These are phyloP conservation scores for Laguncularia racemosa DNA, from an alignment of 345 rosid genomes.

Conservation along the genomic window DNA sequence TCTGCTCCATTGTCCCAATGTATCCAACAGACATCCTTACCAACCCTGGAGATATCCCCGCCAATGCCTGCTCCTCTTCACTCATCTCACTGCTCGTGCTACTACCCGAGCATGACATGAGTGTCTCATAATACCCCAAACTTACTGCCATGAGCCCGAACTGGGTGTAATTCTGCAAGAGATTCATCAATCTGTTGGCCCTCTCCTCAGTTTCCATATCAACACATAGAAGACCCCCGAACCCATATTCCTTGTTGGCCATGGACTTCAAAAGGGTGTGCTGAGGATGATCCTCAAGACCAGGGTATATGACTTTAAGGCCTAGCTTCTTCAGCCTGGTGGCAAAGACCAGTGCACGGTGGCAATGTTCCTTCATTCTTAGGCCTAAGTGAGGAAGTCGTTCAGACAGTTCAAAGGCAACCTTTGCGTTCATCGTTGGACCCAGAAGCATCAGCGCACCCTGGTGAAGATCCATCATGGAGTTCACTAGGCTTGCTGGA, in stretches of 20 bases:
- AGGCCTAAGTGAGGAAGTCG: conserved; percentile 80
- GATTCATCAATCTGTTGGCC: conserved; percentile 73
- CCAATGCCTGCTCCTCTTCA: conserved; percentile 58
- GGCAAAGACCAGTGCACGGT: conserved; percentile 60
- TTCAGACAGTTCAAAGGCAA: conserved; percentile 80
- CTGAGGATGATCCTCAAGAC: conserved; percentile 75
- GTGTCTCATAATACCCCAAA: conserved; percentile 87
- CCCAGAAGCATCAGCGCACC: conserved; percentile 89
- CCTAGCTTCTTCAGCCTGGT: conserved; percentile 63
- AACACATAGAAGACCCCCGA: conserved; percentile 67
- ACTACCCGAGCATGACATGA: conserved; percentile 91
- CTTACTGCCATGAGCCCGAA: conserved; percentile 98
- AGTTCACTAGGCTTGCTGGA: conserved; percentile 66
- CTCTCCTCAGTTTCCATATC: conserved; percentile 88
- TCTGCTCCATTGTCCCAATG: conserved; percentile 84
- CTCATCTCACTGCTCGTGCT: conserved; percentile 88
- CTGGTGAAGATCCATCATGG: conserved; percentile 92
- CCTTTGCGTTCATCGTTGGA: conserved; percentile 96
- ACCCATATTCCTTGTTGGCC: conserved; percentile 70
- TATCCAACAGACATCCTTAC: conserved; percentile 86
- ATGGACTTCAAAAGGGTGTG: conserved; percentile 52
- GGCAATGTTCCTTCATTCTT: conserved; percentile 85
- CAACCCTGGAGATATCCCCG: conserved; percentile 90
- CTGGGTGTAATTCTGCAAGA: conserved; percentile 63
- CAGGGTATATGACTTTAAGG: conserved; percentile 75